These are phyloP conservation scores for Mortierella sp. DNA, from an alignment of 371 early-diverging fungal genomes.

Conservation along the genomic window DNA sequence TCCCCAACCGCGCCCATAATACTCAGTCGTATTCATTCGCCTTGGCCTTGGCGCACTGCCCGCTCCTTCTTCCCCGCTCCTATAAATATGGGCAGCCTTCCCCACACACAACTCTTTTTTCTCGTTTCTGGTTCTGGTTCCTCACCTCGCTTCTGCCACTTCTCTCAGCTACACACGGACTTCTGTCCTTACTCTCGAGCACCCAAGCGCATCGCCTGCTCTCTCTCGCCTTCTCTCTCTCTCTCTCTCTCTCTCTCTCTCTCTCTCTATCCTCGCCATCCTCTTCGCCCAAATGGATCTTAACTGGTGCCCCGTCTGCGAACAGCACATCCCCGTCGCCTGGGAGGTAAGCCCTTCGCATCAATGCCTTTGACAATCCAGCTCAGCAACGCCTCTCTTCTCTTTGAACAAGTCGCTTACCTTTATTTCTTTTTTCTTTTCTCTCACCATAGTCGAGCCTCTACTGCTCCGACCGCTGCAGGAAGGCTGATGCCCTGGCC, in stretches of 20 bases:
- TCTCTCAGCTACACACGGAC: not conserved
- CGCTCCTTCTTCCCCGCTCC: not conserved
- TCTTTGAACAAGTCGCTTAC: constrained; percentile 8
- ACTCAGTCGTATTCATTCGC: too few species aligned
- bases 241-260: constrained; percentile 9
- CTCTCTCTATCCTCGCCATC: not conserved
- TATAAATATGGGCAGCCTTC: constrained; percentile 30
- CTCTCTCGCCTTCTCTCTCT: not conserved
- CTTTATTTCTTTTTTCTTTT: not conserved
- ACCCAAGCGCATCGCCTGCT: not conserved
- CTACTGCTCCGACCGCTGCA: constrained; percentile 37
- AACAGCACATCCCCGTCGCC: constrained; percentile 52
- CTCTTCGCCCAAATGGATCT: constrained; percentile 25
- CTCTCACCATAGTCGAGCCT: constrained; percentile 16
- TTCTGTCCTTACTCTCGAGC: not conserved
- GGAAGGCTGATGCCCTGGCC: constrained; percentile 28
- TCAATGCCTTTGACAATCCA: not conserved
- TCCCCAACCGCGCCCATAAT: too few species aligned
- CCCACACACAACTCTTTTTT: constrained; percentile 19
- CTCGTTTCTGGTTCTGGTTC: constrained; percentile 14
- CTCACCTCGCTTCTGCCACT: constrained; percentile 20
- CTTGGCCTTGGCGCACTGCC: too few species aligned
- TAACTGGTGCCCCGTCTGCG: constrained; percentile 54
- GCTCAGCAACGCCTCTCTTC: not conserved
- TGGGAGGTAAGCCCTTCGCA: constrained; percentile 40